Evolutionary conservation across 306 rosid genomes (phyloP).

Genomic region (Casuarina equisetifolia): DNA sequence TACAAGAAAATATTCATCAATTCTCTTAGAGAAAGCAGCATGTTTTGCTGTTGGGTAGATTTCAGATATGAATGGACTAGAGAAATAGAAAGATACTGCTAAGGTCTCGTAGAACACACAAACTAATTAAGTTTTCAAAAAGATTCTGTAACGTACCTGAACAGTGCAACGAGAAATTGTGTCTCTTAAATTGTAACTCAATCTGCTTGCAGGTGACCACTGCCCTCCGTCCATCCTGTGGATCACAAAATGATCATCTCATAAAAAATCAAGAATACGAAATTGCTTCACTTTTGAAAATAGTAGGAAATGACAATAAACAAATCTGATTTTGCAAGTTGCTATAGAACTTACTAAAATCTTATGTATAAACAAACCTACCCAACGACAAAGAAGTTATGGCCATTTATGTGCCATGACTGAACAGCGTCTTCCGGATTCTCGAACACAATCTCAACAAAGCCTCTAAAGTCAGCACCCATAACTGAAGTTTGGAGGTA

Average conservation of each 20-base stretch:
- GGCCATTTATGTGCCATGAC: slow-evolving; percentile 87
- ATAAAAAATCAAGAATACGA: neutral
- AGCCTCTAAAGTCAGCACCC: slow-evolving; percentile 70
- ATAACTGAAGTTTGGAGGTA: slow-evolving; percentile 77
- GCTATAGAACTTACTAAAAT: neutral
- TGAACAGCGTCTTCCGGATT: slow-evolving; percentile 69
- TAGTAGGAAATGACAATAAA: neutral
- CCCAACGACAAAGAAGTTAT: slow-evolving; percentile 82
- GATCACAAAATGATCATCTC: slow-evolving; percentile 12
- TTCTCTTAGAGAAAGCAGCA: neutral
- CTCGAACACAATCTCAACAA: slow-evolving; percentile 65
- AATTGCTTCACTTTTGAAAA: no score
- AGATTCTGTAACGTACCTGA: slow-evolving; percentile 46
- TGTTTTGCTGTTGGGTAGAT: neutral
- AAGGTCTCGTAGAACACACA: no score
- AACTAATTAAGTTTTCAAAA: neutral
- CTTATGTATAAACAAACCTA: slow-evolving; percentile 27
- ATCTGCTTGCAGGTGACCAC: slow-evolving; percentile 67
- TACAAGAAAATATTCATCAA: neutral
- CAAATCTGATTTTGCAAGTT: neutral
- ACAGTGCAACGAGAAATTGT: slow-evolving; percentile 74
- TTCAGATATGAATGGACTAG: neutral
- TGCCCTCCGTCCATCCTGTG: slow-evolving; percentile 84
- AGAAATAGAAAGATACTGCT: neutral
- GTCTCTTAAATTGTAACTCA: slow-evolving; percentile 68